phyloP scores from a whole-genome alignment of 148 eudicot species.

The Persicaria tinctoria region DNA sequence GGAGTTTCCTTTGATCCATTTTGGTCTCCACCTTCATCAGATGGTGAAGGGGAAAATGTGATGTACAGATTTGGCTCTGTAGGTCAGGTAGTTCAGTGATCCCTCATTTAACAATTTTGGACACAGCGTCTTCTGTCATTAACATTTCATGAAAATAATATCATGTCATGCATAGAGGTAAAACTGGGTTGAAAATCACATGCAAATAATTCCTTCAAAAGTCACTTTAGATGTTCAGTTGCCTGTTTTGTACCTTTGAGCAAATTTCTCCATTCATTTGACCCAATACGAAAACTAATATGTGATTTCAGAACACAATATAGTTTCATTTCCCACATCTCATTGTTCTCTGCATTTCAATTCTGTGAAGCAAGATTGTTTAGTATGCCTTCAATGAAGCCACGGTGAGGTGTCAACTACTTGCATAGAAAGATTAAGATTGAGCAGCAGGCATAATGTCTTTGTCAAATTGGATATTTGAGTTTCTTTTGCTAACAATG shows the following conservation, averaged over 20 bases:
- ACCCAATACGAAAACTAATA: neutral
- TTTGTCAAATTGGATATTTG: neutral
- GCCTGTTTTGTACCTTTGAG: neutral
- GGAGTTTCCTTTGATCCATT: constrained; percentile 84
- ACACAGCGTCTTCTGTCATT: neutral
- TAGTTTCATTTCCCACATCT: neutral
- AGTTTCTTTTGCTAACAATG: neutral
- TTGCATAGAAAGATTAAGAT: too few relatives aligned
- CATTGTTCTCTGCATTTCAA: neutral
- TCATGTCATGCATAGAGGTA: neutral
- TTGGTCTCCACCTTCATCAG: constrained; percentile 75
- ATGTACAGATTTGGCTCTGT: constrained; percentile 86
- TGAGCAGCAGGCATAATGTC: neutral
- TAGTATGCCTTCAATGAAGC: too few relatives aligned
- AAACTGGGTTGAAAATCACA: neutral
- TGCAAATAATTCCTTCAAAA: neutral
- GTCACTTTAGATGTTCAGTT: neutral
- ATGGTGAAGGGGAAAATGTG: constrained; percentile 49
- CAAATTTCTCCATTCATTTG: neutral
- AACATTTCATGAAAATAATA: neutral
- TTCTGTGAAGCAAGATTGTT: neutral
- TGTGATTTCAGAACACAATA: neutral
- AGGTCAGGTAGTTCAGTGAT: constrained; percentile 52
- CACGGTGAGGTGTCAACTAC: too few relatives aligned
- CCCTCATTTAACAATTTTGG: neutral